phyloP scores from a whole-genome alignment of 148 eudicot species.

The Cornus suecica region DNA sequence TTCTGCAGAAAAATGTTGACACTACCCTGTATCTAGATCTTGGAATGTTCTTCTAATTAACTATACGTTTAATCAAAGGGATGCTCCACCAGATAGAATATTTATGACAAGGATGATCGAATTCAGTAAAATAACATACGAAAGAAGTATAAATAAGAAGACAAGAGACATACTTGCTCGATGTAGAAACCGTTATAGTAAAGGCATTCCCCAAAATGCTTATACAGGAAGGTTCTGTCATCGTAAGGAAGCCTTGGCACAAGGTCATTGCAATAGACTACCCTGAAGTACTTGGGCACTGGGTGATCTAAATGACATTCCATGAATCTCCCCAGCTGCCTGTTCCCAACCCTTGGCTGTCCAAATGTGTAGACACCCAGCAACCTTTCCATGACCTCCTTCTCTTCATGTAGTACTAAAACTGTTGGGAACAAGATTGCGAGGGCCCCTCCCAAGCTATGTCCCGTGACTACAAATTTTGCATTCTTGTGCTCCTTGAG shows the following conservation, averaged over 20 bases:
- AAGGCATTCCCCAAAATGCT: slow-evolving; percentile 52
- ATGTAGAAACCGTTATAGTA: slow-evolving; percentile 51
- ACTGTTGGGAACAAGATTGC: slow-evolving; percentile 55
- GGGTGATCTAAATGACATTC: slow-evolving; percentile 31
- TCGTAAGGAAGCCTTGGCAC: slow-evolving; percentile 64
- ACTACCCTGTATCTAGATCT: too few species aligned
- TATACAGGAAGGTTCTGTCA: slow-evolving; percentile 51
- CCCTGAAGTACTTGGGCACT: slow-evolving; percentile 38
- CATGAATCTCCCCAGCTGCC: slow-evolving; percentile 42
- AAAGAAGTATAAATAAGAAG: neutral
- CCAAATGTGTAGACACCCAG: slow-evolving; percentile 46
- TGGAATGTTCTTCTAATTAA: too few species aligned
- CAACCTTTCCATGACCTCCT: slow-evolving; percentile 35
- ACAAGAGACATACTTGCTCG: slow-evolving; percentile 31
- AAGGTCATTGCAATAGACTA: slow-evolving; percentile 56
- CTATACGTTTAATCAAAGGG: too few species aligned
- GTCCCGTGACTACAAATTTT: slow-evolving; percentile 52
- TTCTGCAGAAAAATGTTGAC: too few species aligned
- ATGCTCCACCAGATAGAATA: neutral
- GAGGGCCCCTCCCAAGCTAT: slow-evolving; percentile 57
- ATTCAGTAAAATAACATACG: neutral
- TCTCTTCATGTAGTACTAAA: slow-evolving; percentile 41
- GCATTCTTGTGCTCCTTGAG: slow-evolving; percentile 48
- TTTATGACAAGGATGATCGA: neutral
- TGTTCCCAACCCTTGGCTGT: slow-evolving; percentile 52